Evolutionary conservation across 345 rosid species (phyloP).

Genomic region (Salix purpurea): DNA sequence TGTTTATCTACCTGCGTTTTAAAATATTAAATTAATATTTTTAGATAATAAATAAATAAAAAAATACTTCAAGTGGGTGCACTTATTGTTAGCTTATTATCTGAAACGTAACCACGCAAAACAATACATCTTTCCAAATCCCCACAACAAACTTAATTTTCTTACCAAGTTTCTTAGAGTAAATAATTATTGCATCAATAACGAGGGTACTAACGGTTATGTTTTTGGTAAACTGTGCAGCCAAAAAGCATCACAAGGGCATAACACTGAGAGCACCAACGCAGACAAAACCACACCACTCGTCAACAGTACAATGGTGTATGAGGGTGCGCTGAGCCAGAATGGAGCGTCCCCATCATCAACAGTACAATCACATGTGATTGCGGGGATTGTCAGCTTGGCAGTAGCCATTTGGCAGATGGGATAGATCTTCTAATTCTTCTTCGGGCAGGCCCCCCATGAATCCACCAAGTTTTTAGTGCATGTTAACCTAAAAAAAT

Average conservation of each 20-base stretch:
- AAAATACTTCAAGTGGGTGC: too few species aligned
- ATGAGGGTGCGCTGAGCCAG: conserved; percentile 54
- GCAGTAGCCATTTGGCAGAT: conserved; percentile 40
- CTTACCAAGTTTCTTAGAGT: neutral
- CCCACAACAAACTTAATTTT: neutral
- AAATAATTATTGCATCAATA: neutral
- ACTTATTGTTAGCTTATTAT: too few species aligned
- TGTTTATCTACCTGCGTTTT: too few species aligned
- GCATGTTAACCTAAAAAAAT: neutral
- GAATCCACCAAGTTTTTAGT: neutral
- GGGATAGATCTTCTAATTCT: conserved; percentile 35
- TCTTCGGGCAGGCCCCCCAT: neutral
- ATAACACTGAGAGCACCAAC: conserved; percentile 15
- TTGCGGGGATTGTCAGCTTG: conserved; percentile 18
- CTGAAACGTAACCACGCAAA: neutral
- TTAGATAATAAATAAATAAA: too few species aligned
- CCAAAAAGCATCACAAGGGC: conserved; percentile 63
- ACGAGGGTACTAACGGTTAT: conserved; percentile 22
- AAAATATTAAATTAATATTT: too few species aligned
- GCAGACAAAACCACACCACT: conserved; percentile 3
- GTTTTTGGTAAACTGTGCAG: conserved; percentile 33
- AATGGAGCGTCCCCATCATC: conserved; percentile 35
- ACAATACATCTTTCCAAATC: conserved; percentile 9
- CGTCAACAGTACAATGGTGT: conserved; percentile 51
- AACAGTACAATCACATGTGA: neutral